Percentiles rank a stretch among this genome's conserved stretches.
These are phyloP conservation scores for Citrus medica DNA, from an alignment of 345 rosid genomes.

Conservation along the genomic window DNA sequence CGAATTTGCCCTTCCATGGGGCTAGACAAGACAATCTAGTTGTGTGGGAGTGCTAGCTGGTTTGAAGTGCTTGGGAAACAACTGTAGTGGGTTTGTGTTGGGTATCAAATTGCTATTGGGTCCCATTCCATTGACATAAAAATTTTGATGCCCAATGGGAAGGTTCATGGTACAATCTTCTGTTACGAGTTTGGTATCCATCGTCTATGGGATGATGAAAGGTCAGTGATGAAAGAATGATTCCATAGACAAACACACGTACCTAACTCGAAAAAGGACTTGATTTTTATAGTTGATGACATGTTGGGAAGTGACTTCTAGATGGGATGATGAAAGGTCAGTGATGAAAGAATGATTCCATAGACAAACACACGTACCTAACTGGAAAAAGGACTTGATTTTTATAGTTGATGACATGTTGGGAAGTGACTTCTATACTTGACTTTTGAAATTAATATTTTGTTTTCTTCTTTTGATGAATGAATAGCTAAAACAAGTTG, in stretches of 20 bases:
- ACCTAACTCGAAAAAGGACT: slow-evolving; percentile 39
- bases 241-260: slow-evolving; percentile 24
- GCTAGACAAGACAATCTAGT: slow-evolving; percentile 2
- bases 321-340: slow-evolving; percentile 23
- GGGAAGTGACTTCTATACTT: neutral
- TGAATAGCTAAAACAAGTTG: slow-evolving; percentile 1
- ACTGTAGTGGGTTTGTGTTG: slow-evolving; percentile 29
- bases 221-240: slow-evolving; percentile 31
- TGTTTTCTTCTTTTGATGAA: no score
- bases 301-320: neutral
- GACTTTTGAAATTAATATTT: no score
- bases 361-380: slow-evolving; percentile 33
- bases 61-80: slow-evolving; percentile 20
- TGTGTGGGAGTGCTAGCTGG: slow-evolving; percentile 46
- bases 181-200: slow-evolving; percentile 45
- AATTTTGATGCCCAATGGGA: slow-evolving; percentile 12
- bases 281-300: slow-evolving; percentile 3
- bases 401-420: neutral
- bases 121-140: slow-evolving; percentile 35
- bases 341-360: slow-evolving; percentile 31
- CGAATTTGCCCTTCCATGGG: slow-evolving; percentile 21
- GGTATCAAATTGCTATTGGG: slow-evolving; percentile 38
- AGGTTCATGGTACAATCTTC: slow-evolving; percentile 31
- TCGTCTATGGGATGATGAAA: slow-evolving; percentile 27
- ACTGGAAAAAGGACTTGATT: slow-evolving; percentile 30